phyloP scores from a whole-genome alignment of 306 rosid species.

The Vicia sativa region DNA sequence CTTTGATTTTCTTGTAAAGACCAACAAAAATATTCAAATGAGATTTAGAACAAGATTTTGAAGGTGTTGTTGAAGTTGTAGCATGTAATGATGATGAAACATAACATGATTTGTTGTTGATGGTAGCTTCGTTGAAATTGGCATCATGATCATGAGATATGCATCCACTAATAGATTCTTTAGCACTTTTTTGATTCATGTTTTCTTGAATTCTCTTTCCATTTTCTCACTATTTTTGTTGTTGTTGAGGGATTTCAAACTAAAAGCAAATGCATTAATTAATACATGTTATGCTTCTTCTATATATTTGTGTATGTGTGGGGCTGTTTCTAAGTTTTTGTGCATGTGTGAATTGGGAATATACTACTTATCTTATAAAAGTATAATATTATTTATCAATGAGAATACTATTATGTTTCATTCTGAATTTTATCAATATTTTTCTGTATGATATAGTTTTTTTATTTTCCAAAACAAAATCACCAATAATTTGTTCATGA shows the following conservation, averaged over 20 bases:
- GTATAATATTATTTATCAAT: no score
- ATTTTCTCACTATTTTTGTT: background rate
- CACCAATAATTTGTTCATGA: no score
- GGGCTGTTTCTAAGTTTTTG: background rate
- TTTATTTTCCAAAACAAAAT: no score
- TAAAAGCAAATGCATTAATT: slow-evolving; percentile 12
- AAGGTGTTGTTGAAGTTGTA: slow-evolving; percentile 68
- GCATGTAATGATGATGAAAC: background rate
- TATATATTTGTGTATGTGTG: slow-evolving; percentile 32
- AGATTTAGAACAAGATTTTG: slow-evolving; percentile 48
- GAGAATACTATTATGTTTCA: no score
- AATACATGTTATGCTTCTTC: slow-evolving; percentile 33
- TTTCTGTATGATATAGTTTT: no score
- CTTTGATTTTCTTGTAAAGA: slow-evolving; percentile 27
- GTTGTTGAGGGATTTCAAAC: background rate
- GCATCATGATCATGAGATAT: background rate
- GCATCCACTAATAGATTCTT: background rate
- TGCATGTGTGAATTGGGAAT: no score
- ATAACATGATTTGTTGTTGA: background rate
- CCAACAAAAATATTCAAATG: background rate
- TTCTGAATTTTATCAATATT: no score
- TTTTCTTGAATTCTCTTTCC: slow-evolving; percentile 45
- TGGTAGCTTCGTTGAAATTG: background rate
- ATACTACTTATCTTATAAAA: no score
- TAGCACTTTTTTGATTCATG: slow-evolving; percentile 22